Evolutionary conservation across 2,329 filamentous ascomycete genomes (phyloP).

Genomic region (Apiospora koreana): DNA sequence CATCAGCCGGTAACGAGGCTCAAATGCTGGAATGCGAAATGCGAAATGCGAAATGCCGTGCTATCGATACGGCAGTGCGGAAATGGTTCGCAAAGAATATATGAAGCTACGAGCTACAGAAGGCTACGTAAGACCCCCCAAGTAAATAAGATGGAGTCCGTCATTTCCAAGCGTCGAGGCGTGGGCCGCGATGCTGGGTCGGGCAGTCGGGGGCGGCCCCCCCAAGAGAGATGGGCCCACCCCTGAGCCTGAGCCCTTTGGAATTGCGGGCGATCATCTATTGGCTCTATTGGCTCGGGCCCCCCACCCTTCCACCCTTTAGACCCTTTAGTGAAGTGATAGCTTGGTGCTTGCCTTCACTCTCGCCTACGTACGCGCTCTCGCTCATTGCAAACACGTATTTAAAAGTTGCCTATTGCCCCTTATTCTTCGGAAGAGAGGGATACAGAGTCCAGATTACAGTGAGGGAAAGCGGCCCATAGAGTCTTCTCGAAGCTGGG

Average conservation of each 20-base stretch:
- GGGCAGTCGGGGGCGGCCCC: neutral
- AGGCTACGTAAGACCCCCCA: neutral
- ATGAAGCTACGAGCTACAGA: neutral
- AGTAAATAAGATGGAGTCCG: neutral
- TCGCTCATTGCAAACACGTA: neutral
- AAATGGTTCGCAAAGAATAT: neutral
- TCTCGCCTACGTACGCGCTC: too few relatives aligned
- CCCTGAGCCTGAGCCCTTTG: neutral
- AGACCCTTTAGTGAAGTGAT: neutral
- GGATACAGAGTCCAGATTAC: neutral
- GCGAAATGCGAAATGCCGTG: neutral
- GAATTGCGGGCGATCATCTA: neutral
- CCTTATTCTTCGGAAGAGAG: neutral
- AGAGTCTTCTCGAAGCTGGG: neutral
- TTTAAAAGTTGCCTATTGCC: neutral
- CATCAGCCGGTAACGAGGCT: neutral
- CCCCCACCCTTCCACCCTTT: too few relatives aligned
- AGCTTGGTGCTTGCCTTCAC: neutral
- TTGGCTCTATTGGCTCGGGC: constrained; percentile 6
- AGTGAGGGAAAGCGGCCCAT: neutral
- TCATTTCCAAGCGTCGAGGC: constrained; percentile 1
- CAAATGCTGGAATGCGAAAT: neutral
- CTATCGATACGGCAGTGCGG: neutral
- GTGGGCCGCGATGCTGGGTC: neutral
- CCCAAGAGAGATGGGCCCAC: neutral